phyloP scores from a whole-genome alignment of 345 rosid species.

The Dipteronia sinensis region DNA sequence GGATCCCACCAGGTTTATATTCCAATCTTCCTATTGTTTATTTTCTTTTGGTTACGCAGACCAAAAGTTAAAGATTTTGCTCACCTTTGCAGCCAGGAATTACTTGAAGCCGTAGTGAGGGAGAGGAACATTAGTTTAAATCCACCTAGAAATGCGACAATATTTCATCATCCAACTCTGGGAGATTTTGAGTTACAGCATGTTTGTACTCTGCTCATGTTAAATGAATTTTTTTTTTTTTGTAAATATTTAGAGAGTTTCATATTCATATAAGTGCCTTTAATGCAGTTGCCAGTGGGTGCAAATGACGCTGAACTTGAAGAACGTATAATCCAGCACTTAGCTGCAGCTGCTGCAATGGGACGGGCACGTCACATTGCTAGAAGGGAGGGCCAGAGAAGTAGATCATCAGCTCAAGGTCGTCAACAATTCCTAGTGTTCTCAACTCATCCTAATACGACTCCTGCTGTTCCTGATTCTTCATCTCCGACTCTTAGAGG shows the following conservation, averaged over 20 bases:
- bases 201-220: conserved; percentile 47
- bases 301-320: conserved; percentile 86
- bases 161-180: conserved; percentile 91
- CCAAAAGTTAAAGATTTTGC: conserved; percentile 13
- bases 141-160: conserved; percentile 77
- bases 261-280: conserved; percentile 21
- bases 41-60: conserved; percentile 7
- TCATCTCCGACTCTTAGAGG: conserved; percentile 59
- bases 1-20: conserved; percentile 74
- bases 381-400: conserved; percentile 85
- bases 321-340: conserved; percentile 93
- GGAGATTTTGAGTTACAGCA: conserved; percentile 96
- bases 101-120: conserved; percentile 84
- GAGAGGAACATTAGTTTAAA: conserved; percentile 80
- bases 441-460: conserved; percentile 59
- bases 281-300: conserved; percentile 70
- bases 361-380: conserved; percentile 80
- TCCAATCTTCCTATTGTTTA: background rate
- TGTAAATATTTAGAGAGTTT: background rate
- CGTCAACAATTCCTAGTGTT: conserved; percentile 80
- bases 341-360: conserved; percentile 98
- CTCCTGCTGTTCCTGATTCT: conserved; percentile 49
- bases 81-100: conserved; percentile 68
- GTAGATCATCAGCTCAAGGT: conserved; percentile 68
- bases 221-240: conserved; percentile 17